Evolutionary conservation across 2,329 filamentous ascomycete species (phyloP).

Genomic region (Colletotrichum horii): DNA sequence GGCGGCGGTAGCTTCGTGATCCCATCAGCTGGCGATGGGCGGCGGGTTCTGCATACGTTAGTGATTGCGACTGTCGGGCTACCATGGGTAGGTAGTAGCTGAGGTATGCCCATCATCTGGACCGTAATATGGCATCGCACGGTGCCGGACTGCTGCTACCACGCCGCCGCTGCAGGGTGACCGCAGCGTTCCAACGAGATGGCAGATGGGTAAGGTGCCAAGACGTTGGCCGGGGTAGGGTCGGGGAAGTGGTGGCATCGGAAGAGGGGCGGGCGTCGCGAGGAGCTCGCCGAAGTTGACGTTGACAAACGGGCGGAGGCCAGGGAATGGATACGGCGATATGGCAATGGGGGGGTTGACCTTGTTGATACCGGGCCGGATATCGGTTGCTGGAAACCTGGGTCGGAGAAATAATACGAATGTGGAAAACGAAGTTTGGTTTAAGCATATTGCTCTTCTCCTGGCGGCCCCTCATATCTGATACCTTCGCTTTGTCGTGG

Average conservation of each 20-base stretch:
- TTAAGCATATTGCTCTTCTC: constrained; percentile 15
- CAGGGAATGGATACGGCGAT: neutral
- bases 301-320: constrained; percentile 26
- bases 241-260: constrained; percentile 16
- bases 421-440: constrained; percentile 2
- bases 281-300: constrained; percentile 45
- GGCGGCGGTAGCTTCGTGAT: neutral
- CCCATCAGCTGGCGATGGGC: neutral
- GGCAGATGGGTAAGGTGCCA: constrained; percentile 10
- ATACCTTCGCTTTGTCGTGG: neutral
- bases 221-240: constrained; percentile 4
- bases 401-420: constrained; percentile 9
- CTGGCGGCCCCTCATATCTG: neutral
- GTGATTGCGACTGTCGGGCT: neutral
- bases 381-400: neutral
- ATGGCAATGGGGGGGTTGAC: neutral
- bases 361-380: neutral
- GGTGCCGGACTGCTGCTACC: neutral
- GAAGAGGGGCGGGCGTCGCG: constrained; percentile 19
- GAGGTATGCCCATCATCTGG: neutral
- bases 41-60: neutral
- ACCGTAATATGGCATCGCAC: neutral
- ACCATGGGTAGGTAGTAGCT: neutral
- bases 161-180: constrained; percentile 5
- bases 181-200: constrained; percentile 13